phyloP scores from a whole-genome alignment of 2,329 filamentous ascomycete genomes.

The Pezicula carpinea region DNA sequence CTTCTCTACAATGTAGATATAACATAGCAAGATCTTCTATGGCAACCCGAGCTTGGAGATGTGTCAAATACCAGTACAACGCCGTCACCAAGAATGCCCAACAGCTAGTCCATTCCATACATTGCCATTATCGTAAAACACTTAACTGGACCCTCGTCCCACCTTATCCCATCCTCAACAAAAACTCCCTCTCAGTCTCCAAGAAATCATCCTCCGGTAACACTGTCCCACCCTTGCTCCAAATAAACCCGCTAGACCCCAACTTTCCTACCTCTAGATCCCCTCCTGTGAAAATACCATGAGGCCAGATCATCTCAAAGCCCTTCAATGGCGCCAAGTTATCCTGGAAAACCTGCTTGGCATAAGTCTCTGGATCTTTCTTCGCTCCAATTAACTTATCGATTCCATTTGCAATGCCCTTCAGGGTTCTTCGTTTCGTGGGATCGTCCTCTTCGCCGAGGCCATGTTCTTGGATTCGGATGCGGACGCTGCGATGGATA shows the following conservation, averaged over 20 bases:
- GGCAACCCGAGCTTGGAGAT: too few species aligned
- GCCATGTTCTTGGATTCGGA: constrained; percentile 18
- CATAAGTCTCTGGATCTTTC: constrained; percentile 1
- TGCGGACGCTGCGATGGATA: constrained; percentile 27
- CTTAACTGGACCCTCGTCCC: too few species aligned
- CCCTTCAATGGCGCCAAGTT: not conserved
- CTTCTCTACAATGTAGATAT: too few species aligned
- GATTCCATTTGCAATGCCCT: constrained; percentile 6
- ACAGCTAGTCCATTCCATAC: too few species aligned
- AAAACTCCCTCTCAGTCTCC: constrained; percentile 8
- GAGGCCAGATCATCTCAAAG: not conserved
- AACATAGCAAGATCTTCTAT: too few species aligned
- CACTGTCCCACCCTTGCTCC: constrained; percentile 12
- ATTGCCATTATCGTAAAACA: too few species aligned
- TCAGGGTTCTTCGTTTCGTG: constrained; percentile 9
- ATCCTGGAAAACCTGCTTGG: not conserved
- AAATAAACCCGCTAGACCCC: constrained; percentile 10
- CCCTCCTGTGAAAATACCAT: not conserved
- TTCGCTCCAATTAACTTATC: constrained; percentile 8
- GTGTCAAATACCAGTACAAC: too few species aligned
- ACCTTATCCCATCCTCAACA: too few species aligned
- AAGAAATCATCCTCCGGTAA: constrained; percentile 16
- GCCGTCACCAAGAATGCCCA: too few species aligned
- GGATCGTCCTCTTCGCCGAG: constrained; percentile 27
- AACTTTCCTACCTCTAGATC: not conserved